Conservation (phyloP, 1,284 basidiomycete genomes). For the Microbotryum intermedium region DNA sequence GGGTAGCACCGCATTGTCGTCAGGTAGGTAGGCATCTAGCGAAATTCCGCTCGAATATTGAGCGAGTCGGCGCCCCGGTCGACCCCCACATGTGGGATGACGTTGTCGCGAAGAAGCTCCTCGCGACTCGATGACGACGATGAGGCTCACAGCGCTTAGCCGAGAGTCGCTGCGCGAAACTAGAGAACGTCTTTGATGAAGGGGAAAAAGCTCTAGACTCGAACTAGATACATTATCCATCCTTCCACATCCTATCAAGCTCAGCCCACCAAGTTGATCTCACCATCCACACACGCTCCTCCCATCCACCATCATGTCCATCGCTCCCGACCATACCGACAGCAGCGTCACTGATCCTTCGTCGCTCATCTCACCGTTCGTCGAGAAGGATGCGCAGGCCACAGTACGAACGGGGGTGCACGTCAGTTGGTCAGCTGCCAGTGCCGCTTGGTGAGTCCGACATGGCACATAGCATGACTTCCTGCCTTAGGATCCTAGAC, state of each 20-base stretch:
- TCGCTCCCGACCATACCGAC: slow-evolving; percentile 36
- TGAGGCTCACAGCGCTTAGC: too few relatives aligned
- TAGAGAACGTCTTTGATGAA: background rate
- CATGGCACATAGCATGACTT: too few relatives aligned
- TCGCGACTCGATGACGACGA: too few relatives aligned
- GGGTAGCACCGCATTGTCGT: too few relatives aligned
- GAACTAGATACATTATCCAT: background rate
- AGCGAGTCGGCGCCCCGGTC: too few relatives aligned
- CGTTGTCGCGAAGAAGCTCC: too few relatives aligned
- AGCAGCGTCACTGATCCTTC: slow-evolving; percentile 2
- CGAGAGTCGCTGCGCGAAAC: background rate
- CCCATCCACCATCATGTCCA: background rate
- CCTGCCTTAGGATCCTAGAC: too few relatives aligned
- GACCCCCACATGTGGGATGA: too few relatives aligned
- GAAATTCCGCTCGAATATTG: too few relatives aligned
- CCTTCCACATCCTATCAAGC: background rate
- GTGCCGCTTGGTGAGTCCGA: slow-evolving; percentile 9
- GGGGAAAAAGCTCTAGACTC: background rate
- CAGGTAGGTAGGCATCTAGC: too few relatives aligned
- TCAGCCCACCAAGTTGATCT: too few relatives aligned
- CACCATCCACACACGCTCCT: background rate
- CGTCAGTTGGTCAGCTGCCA: slow-evolving; percentile 1
- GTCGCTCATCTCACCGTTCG: background rate
- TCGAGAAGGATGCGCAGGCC: slow-evolving; percentile 7
- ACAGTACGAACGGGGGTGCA: background rate